Evolutionary conservation across 352 stramenopile species (phyloP).

Genomic region (Aphanomyces invadans): DNA sequence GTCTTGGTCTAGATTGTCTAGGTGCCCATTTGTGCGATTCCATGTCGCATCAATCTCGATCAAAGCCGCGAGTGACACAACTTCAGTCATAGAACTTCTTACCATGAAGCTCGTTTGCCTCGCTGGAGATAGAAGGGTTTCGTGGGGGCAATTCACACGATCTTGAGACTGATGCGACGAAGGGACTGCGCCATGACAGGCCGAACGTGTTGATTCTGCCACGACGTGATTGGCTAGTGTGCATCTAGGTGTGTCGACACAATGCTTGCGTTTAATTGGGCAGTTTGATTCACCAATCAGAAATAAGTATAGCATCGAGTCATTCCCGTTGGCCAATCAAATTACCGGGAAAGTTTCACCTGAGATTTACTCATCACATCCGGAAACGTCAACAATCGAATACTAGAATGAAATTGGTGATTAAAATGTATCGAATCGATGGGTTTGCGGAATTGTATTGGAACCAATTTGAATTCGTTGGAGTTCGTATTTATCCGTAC

Average conservation of each 20-base stretch:
- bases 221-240: slow-evolving; percentile 6
- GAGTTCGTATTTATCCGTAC: not conserved
- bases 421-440: not conserved
- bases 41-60: too few species aligned
- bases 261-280: not conserved
- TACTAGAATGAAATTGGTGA: not conserved
- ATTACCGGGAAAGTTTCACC: not conserved
- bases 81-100: too few species aligned
- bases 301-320: not conserved
- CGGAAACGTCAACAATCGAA: not conserved
- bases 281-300: not conserved
- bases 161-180: too few species aligned
- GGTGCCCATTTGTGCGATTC: too few species aligned
- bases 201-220: too few species aligned
- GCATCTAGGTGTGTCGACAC: not conserved
- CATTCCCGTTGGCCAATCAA: slow-evolving; percentile 4
- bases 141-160: too few species aligned
- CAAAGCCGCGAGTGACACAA: too few species aligned
- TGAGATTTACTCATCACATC: not conserved
- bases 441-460: not conserved
- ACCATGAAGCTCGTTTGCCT: too few species aligned
- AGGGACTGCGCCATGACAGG: too few species aligned
- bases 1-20: too few species aligned
- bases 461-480: not conserved
- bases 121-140: too few species aligned